Evolutionary conservation across 1,284 basidiomycete genomes (phyloP), one percentile per base, ranked within the genome.

Genomic region (Microbotryum scabiosae): DNA sequence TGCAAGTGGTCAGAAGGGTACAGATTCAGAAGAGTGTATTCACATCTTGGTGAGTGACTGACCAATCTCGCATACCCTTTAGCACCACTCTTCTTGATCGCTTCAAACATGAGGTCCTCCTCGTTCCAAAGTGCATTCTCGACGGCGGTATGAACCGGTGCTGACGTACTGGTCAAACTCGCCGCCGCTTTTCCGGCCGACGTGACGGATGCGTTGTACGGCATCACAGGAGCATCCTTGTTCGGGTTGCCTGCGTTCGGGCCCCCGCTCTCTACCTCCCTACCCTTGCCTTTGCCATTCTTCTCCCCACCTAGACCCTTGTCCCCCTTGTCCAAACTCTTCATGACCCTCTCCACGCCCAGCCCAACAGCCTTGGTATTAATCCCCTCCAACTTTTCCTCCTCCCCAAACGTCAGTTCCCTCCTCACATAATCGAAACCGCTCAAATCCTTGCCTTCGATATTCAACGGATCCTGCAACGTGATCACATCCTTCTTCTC

Each of bases 101-200:
- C 67, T 87, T 86, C 62, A 84, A 86, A 76, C 90, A 92, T 59
- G 86, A 86, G 51, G 87, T 82, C 72, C 91, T 93, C 76, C 89
- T 93, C 90, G 90, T 93, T 77, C 87, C 85, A 86, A 73, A 89
- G 87, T 4, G 93, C 82, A 63, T 88, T 85, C 56, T 93, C 86
- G 54, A 82, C 85, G 52, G 80, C 80, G 6, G 85, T 85, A 59
- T 85, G 83, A 6, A 91, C 86, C 67, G 89, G 88, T 50, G 93
- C 82, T 1, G 90, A 86, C 0, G 94, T 97, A 4, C 89, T 92
- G 0, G 96, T 99, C 53, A 98, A 78, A 2, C 90, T 90, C 2
- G 94, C 94, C 30, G 93, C 92, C 1, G 90, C 83, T 51, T 86
- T 79, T n/a, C 93, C 93, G 41, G 82, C 91, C 0, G 90, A 91